Base-by-base conservation (phyloP, 2,329 filamentous ascomycete genomes). In the Epicoccum sorghinum region DNA sequence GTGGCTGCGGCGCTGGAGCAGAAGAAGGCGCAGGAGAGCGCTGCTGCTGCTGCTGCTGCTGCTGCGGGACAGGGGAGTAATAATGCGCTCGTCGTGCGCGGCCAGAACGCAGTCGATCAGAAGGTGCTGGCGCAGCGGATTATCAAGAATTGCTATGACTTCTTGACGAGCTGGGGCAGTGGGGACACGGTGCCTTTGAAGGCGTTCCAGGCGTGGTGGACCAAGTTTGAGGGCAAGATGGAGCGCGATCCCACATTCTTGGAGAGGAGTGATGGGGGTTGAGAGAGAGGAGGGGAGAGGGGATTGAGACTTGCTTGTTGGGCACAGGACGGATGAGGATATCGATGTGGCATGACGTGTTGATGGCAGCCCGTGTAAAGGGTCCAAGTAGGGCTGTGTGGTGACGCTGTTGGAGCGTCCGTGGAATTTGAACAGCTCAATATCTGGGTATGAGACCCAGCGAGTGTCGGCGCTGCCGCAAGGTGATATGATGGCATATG, bases 181-280 rank as follows among this genome's bases (percentile, higher is more conserved):
- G 71, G 71, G 9, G 93, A 98, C 73, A 89, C 96, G 10, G 90
- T 99, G 23, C 93, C 95, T n/a, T 77, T 99, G 60, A 95, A 90
- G 77, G 91, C 90, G 4, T 99, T 99, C 73, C 89, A 96, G 77
- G 91, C 96, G 54, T 99, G 96, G 95, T 99, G 96, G 95, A 84
- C 82, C 57, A 98, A 97, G 77, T 99, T 99, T 77, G 93, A 99
- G 79, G 85, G 86, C 57, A 88, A 87, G 70, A 84, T 99, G 35
- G 88, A 93, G 66, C 83, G 85, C 60, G 95, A 99, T 77, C 93
- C 95, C 0, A 85, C 86, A 6, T 99, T 99, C 72, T 79, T 99
- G 63, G 93, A 98, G 76, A 85, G 88, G 66, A 85, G 82, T 51
- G 83, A 85, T 60, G 79, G 80, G 13, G 69, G 65, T 25, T 75